Evolutionary conservation across 371 early-diverging fungal genomes (phyloP).

Genomic region (Capillidium rhysosporum): DNA sequence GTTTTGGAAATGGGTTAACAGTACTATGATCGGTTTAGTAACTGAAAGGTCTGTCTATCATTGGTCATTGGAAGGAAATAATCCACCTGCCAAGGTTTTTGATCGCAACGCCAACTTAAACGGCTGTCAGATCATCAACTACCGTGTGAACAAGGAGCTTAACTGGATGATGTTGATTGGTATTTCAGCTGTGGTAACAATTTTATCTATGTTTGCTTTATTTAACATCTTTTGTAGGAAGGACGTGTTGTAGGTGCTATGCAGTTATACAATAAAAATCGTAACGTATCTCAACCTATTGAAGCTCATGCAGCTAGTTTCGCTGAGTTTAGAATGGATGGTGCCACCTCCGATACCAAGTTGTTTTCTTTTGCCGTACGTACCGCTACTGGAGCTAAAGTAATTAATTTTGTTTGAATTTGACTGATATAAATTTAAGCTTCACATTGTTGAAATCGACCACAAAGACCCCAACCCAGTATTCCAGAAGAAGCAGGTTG

Average conservation of each 20-base stretch:
- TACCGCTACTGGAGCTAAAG: slow-evolving; percentile 56
- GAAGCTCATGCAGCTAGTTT: slow-evolving; percentile 96
- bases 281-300: slow-evolving; percentile 81
- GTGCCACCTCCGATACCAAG: slow-evolving; percentile 51
- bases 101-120: slow-evolving; percentile 67
- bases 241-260: slow-evolving; percentile 85
- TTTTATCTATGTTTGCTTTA: not conserved
- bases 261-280: slow-evolving; percentile 87
- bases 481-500: slow-evolving; percentile 79
- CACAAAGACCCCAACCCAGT: slow-evolving; percentile 78
- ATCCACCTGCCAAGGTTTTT: slow-evolving; percentile 74
- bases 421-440: slow-evolving; percentile 19
- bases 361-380: slow-evolving; percentile 87
- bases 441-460: slow-evolving; percentile 93
- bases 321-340: slow-evolving; percentile 70
- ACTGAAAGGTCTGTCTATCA: slow-evolving; percentile 79
- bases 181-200: slow-evolving; percentile 56
- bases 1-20: slow-evolving; percentile 92
- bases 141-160: slow-evolving; percentile 65
- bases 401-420: slow-evolving; percentile 11
- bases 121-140: slow-evolving; percentile 88
- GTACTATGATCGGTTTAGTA: slow-evolving; percentile 75
- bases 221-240: slow-evolving; percentile 19
- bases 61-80: slow-evolving; percentile 89
- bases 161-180: slow-evolving; percentile 92